phyloP scores from a whole-genome alignment of 345 rosid species.

The Citropsis articulata region DNA sequence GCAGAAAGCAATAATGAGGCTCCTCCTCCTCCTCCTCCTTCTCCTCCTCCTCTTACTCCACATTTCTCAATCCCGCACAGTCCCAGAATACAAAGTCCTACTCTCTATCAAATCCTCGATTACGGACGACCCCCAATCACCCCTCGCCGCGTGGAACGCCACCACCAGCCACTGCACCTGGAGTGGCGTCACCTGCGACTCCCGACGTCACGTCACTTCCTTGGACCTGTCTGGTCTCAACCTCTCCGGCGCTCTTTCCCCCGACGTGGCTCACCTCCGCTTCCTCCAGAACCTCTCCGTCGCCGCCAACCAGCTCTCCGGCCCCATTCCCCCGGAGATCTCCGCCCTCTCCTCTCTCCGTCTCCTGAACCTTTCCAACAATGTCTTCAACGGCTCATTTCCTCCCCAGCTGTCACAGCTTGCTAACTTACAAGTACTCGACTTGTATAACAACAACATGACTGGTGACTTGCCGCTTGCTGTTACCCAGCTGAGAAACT shows the following conservation, averaged over 20 bases:
- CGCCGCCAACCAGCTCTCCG: conserved; percentile 56
- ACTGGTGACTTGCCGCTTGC: conserved; percentile 69
- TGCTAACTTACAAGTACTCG: conserved; percentile 65
- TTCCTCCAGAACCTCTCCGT: conserved; percentile 59
- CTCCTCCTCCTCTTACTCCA: conserved; percentile 41
- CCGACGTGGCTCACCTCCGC: conserved; percentile 54
- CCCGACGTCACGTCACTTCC: conserved; percentile 58
- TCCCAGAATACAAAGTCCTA: conserved; percentile 70
- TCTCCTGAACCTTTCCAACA: conserved; percentile 69
- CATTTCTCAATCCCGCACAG: conserved; percentile 34
- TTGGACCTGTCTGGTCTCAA: conserved; percentile 61
- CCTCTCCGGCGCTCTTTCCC: conserved; percentile 70
- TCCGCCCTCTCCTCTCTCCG: conserved; percentile 58
- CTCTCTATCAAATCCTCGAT: conserved; percentile 73
- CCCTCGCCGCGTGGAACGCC: conserved; percentile 67
- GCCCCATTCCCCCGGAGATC: conserved; percentile 67
- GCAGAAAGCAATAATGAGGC: conserved; percentile 41
- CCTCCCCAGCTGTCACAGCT: conserved; percentile 57
- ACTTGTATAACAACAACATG: conserved; percentile 89
- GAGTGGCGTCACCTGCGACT: conserved; percentile 71
- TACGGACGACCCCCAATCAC: conserved; percentile 45
- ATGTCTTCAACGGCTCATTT: conserved; percentile 69
- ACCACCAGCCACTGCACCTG: conserved; percentile 55
- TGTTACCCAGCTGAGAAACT: conserved; percentile 58
- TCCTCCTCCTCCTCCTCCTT: conserved; percentile 33